These are phyloP conservation scores for Rachicladosporium sp. DNA, from an alignment of 2,329 filamentous ascomycete species.

Conservation along the genomic window DNA sequence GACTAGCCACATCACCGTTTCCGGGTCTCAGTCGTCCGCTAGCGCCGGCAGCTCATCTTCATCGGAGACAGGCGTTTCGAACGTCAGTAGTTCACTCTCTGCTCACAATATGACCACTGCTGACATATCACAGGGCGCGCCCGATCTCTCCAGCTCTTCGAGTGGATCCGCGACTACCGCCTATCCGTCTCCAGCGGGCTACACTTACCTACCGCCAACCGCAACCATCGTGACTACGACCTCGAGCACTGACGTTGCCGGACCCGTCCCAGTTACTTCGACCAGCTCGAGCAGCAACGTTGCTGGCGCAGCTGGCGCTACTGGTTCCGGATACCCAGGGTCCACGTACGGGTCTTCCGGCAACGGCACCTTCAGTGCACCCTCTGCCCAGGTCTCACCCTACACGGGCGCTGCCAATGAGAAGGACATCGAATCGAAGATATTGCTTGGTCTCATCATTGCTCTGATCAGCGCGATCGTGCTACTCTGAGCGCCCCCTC, in stretches of 20 bases:
- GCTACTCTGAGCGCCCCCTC: slow-evolving; percentile 7
- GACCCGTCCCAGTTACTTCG: background rate
- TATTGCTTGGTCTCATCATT: slow-evolving; percentile 9
- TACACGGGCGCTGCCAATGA: slow-evolving; percentile 8
- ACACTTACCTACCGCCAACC: slow-evolving; percentile 1
- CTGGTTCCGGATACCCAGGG: slow-evolving; percentile 2
- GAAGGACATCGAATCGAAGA: slow-evolving; percentile 5
- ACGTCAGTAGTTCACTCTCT: slow-evolving; percentile 4
- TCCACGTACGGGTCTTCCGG: background rate
- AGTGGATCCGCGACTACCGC: background rate
- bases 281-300: slow-evolving; percentile 7
- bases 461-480: slow-evolving; percentile 10
- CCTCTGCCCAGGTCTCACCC: slow-evolving; percentile 5
- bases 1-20: slow-evolving; percentile 4
- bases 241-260: slow-evolving; percentile 1
- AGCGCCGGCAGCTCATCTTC: background rate
- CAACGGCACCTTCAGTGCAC: slow-evolving; percentile 10
- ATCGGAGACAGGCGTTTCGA: slow-evolving; percentile 5
- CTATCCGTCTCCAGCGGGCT: background rate
- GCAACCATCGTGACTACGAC: background rate
- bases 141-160: slow-evolving; percentile 2
- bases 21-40: background rate
- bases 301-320: slow-evolving; percentile 7
- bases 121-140: slow-evolving; percentile 8
- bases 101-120: background rate